Conservation (phyloP, 2,329 filamentous ascomycete genomes). For the Fusarium sp. region DNA sequence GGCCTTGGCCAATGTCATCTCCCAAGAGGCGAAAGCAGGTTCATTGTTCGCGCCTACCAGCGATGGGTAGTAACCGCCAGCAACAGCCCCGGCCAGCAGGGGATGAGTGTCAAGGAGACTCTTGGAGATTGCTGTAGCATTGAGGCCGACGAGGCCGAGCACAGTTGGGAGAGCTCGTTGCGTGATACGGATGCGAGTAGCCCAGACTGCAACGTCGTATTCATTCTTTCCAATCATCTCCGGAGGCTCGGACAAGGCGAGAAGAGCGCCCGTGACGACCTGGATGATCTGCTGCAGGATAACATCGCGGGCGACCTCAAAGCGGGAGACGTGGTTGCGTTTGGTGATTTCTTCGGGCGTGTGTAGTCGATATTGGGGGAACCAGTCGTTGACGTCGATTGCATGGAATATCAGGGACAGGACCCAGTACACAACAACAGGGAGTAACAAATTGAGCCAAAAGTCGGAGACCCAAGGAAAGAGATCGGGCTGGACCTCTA, state of each 20-base stretch:
- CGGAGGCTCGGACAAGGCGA: conserved; percentile 77
- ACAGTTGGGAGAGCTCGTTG: conserved; percentile 80
- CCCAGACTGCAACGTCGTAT: conserved; percentile 91
- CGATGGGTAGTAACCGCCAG: conserved; percentile 83
- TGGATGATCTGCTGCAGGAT: conserved; percentile 92
- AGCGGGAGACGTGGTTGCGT: conserved; percentile 85
- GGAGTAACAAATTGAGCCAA: conserved; percentile 77
- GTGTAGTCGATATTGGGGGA: conserved; percentile 91
- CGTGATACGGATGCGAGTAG: conserved; percentile 78
- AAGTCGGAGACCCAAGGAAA: conserved; percentile 84
- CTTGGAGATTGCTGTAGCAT: conserved; percentile 78
- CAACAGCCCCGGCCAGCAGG: conserved; percentile 76
- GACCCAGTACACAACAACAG: conserved; percentile 87
- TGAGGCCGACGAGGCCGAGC: conserved; percentile 77
- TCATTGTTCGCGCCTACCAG: conserved; percentile 69
- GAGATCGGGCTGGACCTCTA: conserved; percentile 75
- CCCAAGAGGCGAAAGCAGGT: conserved; percentile 85
- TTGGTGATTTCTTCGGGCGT: conserved; percentile 90
- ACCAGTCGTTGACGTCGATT: conserved; percentile 85
- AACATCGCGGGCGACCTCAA: conserved; percentile 89
- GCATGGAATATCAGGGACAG: conserved; percentile 87
- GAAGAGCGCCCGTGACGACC: conserved; percentile 71
- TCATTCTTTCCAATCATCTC: conserved; percentile 81
- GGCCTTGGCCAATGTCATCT: conserved; percentile 75
- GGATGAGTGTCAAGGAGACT: conserved; percentile 77